phyloP scores from a whole-genome alignment of 148 eudicot genomes.

The Drosera capensis region DNA sequence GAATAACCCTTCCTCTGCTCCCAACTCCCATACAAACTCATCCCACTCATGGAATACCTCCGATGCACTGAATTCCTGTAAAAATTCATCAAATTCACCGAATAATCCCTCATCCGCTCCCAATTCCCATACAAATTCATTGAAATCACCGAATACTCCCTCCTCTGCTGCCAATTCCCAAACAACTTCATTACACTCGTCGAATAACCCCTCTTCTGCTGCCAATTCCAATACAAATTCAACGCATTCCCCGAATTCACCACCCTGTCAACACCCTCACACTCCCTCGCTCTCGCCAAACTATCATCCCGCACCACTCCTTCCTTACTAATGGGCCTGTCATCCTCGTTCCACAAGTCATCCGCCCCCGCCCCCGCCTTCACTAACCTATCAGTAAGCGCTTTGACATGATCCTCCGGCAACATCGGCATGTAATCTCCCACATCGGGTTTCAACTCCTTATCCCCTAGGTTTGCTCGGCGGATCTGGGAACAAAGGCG shows the following conservation, averaged over 20 bases:
- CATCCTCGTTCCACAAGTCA: slow-evolving; percentile 77
- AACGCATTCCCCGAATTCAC: neutral
- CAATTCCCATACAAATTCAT: slow-evolving; percentile 5
- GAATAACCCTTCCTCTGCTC: slow-evolving; percentile 29
- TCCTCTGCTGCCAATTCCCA: slow-evolving; percentile 12
- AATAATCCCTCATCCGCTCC: slow-evolving; percentile 13
- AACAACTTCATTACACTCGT: neutral
- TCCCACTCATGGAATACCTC: slow-evolving; percentile 7
- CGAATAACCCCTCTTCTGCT: slow-evolving; percentile 12
- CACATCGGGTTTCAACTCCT: neutral
- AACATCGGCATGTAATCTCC: slow-evolving; percentile 30
- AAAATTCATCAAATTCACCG: slow-evolving; percentile 8
- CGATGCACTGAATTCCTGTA: too few species aligned
- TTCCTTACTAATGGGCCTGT: slow-evolving; percentile 52
- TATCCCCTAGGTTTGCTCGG: slow-evolving; percentile 14
- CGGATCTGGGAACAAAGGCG: slow-evolving; percentile 72
- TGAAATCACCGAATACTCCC: neutral
- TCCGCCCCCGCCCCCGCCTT: slow-evolving; percentile 75
- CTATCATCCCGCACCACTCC: slow-evolving; percentile 5
- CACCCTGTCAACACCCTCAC: neutral
- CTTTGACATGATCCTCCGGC: slow-evolving; percentile 52
- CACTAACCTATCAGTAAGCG: slow-evolving; percentile 71
- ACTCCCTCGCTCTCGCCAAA: slow-evolving; percentile 5
- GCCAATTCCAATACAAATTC: slow-evolving; percentile 7
- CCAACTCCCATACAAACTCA: slow-evolving; percentile 1